phyloP scores from a whole-genome alignment of 2,329 filamentous ascomycete genomes.

The Paecilomyces variotii region DNA sequence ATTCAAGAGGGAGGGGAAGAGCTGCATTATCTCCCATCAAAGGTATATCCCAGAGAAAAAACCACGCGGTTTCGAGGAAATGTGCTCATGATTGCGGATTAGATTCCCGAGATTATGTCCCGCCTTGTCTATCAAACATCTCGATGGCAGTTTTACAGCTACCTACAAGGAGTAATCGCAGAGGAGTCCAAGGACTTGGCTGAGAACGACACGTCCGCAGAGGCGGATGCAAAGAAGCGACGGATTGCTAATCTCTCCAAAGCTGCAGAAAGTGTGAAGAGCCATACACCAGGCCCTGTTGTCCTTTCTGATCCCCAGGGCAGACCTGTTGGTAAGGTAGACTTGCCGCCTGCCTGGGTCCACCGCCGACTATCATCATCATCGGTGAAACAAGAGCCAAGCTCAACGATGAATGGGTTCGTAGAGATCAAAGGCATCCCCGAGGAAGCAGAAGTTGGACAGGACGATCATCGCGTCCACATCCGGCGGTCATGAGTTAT shows the following conservation, averaged over 20 bases:
- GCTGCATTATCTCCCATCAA: conserved; percentile 62
- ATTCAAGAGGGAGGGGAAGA: conserved; percentile 69
- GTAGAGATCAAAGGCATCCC: conserved; percentile 57
- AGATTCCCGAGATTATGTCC: conserved; percentile 79
- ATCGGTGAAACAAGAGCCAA: not conserved
- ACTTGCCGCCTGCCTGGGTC: conserved; percentile 17
- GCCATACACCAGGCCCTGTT: conserved; percentile 71
- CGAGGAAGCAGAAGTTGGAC: conserved; percentile 35
- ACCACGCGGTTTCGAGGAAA: not conserved
- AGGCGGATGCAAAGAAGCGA: conserved; percentile 36
- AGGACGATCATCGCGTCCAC: conserved; percentile 29
- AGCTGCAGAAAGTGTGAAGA: conserved; percentile 67
- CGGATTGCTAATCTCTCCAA: conserved; percentile 62
- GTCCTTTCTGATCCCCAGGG: conserved; percentile 70
- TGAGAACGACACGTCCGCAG: conserved; percentile 20
- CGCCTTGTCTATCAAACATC: conserved; percentile 86
- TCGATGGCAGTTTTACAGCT: conserved; percentile 64
- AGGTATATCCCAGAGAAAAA: conserved; percentile 25
- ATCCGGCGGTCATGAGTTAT: not conserved
- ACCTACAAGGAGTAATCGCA: conserved; percentile 59
- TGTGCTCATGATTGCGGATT: conserved; percentile 2
- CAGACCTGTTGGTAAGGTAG: conserved; percentile 14
- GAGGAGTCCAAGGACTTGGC: conserved; percentile 35
- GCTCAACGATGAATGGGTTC: not conserved
- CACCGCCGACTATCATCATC: not conserved